phyloP scores from a whole-genome alignment of 768 basidiomycete genomes.

The Boletales sp. region DNA sequence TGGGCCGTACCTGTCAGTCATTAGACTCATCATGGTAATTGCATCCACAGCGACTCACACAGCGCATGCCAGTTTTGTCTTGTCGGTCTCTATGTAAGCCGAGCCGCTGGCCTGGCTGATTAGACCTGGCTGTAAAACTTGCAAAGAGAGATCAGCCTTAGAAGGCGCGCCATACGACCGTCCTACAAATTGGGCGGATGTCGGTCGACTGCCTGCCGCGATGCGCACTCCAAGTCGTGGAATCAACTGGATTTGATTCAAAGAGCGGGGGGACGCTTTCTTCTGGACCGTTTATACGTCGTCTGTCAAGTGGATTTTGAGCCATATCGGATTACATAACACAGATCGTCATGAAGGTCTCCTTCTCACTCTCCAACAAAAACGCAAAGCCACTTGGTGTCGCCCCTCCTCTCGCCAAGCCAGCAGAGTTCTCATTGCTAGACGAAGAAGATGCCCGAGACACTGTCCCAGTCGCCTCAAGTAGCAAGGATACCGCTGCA shows the following conservation, averaged over 20 bases:
- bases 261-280: constrained; percentile 69
- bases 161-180: background rate
- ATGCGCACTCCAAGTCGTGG: constrained; percentile 31
- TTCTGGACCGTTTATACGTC: constrained; percentile 90
- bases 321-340: constrained; percentile 38
- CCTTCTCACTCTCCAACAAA: constrained; percentile 68
- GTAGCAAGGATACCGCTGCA: constrained; percentile 37
- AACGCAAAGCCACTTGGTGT: constrained; percentile 54
- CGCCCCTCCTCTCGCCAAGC: constrained; percentile 50
- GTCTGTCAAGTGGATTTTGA: constrained; percentile 70
- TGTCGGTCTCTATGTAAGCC: constrained; percentile 91
- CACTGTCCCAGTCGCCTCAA: constrained; percentile 43
- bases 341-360: constrained; percentile 68
- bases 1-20: constrained; percentile 64
- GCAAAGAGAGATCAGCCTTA: constrained; percentile 5
- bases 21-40: background rate
- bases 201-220: constrained; percentile 54
- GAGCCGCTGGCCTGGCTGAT: constrained; percentile 95
- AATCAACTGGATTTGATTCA: constrained; percentile 32
- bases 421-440: constrained; percentile 59
- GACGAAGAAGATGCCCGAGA: constrained; percentile 61
- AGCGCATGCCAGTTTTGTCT: constrained; percentile 92
- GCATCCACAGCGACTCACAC: constrained; percentile 58
- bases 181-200: constrained; percentile 84
- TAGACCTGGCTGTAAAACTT: constrained; percentile 87